phyloP scores from a whole-genome alignment of 306 rosid species.

The Sphenostylis stenocarpa region DNA sequence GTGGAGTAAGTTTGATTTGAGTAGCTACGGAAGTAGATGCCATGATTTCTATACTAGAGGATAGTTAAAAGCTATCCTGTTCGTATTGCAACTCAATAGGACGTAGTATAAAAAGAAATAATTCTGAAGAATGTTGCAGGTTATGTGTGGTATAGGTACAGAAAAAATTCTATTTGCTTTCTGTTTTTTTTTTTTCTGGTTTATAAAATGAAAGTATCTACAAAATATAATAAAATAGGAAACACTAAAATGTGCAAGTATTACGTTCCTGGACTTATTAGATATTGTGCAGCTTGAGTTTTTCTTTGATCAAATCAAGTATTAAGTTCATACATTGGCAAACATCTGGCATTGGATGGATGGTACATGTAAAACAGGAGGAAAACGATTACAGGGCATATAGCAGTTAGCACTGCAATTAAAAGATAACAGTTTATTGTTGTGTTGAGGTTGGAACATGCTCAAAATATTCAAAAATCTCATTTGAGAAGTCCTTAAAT shows the following conservation, averaged over 20 bases:
- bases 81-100: background rate
- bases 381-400: background rate
- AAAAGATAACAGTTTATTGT: slow-evolving; percentile 2
- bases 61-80: background rate
- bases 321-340: background rate
- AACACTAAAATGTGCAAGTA: background rate
- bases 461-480: slow-evolving; percentile 54
- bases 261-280: background rate
- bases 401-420: background rate
- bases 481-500: slow-evolving; percentile 52
- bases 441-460: slow-evolving; percentile 40
- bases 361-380: slow-evolving; percentile 3
- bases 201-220: background rate
- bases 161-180: background rate
- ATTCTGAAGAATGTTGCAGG: background rate
- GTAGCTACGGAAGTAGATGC: background rate
- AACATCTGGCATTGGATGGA: background rate
- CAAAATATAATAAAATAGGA: background rate
- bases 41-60: background rate
- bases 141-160: background rate
- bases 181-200: background rate
- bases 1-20: background rate
- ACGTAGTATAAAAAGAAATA: background rate
- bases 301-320: slow-evolving; percentile 5
- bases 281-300: background rate